Base-by-base conservation (phyloP, 2,329 filamentous ascomycete genomes). In the Exophiala alcalophila region DNA sequence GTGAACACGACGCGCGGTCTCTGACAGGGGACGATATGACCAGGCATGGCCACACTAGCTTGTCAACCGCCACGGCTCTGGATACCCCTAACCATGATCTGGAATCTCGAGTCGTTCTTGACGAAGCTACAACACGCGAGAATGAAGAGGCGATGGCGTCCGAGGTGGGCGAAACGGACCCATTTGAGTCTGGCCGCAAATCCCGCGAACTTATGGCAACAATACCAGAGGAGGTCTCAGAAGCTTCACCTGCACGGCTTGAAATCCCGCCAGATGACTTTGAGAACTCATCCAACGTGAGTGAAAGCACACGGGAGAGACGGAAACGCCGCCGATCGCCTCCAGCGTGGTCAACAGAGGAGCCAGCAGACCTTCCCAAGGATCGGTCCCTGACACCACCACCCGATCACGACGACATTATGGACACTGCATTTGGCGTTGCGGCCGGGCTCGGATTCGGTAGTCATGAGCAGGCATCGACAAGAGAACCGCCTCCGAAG, bases 391-490 rank as follows among this genome's bases (percentile, higher is more conserved):
- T 49, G 24, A 56, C 54, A 12, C 52, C 54, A 16, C 52, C 54
- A 33, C 51, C 49, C 12, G 52, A 57, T 9, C 40, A 52, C 30
- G 45, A 57, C 25, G 54, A 57, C 18, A 43, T 57, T 6, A 55
- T 57, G 47, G 50, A 51, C 23, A 57, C 52, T 14, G 54, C 54
- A 8, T 41, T 57, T 15, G 54, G 49, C n/a, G 43, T 57, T 21
- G 54, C 54, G 28, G 52, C 52, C 31, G 52, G 49, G 28, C 45
- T 56, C 16, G 54, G 54, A 11, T 48, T 56, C 29, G 49, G 49
- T 18, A 35, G 39, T 18, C 19, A 15, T 12, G 40, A 34, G n/a
- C 21, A 39, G 14, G 51, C 40, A 30, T 10, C 40, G 8, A 26
- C 35, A 8, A 37, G 37, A 32, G 43, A 41, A 28, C 3, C 28